Evolutionary conservation across 2,329 filamentous ascomycete species (phyloP).

Genomic region (Xylaria hypoxylon): DNA sequence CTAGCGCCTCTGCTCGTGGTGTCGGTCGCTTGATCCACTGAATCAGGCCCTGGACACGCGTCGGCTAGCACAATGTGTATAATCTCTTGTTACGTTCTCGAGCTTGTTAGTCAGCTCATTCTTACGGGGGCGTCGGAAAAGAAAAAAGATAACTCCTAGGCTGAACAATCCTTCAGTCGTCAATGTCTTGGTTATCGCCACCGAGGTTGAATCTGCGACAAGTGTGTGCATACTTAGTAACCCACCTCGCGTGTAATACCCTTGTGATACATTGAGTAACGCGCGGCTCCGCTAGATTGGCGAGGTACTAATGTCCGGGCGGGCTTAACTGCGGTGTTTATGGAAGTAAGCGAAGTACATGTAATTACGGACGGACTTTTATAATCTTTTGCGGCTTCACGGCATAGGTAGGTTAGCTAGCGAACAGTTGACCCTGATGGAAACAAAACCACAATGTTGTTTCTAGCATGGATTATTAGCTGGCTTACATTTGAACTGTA

Average conservation of each 20-base stretch:
- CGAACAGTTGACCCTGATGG: constrained; percentile 10
- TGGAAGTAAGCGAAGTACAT: not conserved
- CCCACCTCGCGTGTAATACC: not conserved
- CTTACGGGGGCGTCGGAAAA: not conserved
- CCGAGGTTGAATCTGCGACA: constrained; percentile 27
- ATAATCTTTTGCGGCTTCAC: not conserved
- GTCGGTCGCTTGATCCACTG: constrained; percentile 33
- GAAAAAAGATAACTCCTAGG: not conserved
- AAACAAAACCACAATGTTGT: not conserved
- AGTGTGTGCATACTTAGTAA: not conserved
- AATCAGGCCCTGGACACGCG: constrained; percentile 9
- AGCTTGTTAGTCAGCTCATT: not conserved
- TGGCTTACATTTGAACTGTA: not conserved
- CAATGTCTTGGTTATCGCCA: constrained; percentile 18
- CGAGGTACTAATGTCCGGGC: not conserved
- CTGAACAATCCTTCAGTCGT: not conserved
- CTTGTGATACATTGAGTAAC: not conserved
- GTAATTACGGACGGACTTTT: not conserved
- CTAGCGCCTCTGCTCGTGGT: constrained; percentile 27
- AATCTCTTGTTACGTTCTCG: constrained; percentile 1
- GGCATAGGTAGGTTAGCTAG: not conserved
- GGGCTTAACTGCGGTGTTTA: not conserved
- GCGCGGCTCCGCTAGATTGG: not conserved
- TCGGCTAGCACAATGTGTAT: constrained; percentile 11
- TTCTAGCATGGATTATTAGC: not conserved